Percentiles rank a stretch among this genome's conserved stretches.
Evolutionary conservation across 1,284 basidiomycete species (phyloP).

Genomic region (Ganoderma sinense): DNA sequence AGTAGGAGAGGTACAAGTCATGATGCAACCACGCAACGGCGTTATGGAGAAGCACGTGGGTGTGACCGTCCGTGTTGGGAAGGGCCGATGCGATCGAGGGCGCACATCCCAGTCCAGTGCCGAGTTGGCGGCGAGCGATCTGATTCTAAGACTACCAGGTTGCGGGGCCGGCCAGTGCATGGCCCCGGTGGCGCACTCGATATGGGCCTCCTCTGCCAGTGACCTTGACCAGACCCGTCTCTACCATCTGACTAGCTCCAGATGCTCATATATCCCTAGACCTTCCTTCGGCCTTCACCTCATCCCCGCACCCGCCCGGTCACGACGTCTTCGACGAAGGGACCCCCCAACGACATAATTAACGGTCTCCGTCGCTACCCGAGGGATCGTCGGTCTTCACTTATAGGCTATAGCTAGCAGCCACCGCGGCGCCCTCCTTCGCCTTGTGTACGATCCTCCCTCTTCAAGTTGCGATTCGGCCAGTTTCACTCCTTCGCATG

Average conservation of each 20-base stretch:
- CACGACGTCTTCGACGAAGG: neutral
- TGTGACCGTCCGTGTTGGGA: neutral
- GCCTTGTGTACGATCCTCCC: neutral
- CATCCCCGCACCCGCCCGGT: neutral
- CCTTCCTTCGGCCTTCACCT: neutral
- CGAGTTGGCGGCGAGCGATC: neutral
- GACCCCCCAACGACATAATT: neutral
- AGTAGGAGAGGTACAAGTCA: too few relatives aligned
- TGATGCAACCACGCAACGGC: too few relatives aligned
- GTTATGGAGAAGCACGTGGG: neutral
- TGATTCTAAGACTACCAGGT: neutral
- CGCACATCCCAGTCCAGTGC: too few relatives aligned
- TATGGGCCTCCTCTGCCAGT: neutral
- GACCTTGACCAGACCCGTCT: neutral
- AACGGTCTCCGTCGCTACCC: neutral
- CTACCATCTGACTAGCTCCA: neutral
- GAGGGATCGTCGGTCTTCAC: neutral
- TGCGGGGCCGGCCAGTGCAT: neutral
- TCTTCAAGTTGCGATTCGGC: neutral
- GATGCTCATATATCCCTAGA: neutral
- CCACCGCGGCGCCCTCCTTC: too few relatives aligned
- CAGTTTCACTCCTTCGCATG: too few relatives aligned
- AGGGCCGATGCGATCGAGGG: neutral
- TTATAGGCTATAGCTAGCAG: neutral
- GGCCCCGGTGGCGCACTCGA: neutral